A percentile compares a stretch with the other conserved stretches of the same genome.
phyloP scores from a whole-genome alignment of 2,329 filamentous ascomycete genomes.

The Paraconiothyrium brasiliense region DNA sequence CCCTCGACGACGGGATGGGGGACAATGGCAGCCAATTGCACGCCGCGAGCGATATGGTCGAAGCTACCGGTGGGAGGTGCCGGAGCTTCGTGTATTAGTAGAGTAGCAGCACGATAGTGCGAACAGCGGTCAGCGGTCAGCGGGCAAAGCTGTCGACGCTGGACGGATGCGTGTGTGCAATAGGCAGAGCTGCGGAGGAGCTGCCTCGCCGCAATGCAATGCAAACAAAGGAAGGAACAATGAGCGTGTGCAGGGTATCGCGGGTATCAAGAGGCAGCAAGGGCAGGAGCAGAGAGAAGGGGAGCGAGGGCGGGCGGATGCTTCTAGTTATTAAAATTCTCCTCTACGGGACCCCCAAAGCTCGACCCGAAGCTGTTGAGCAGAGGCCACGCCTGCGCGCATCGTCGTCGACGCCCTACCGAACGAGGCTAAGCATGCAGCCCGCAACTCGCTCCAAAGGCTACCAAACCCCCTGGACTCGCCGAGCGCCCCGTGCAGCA shows the following conservation, averaged over 20 bases:
- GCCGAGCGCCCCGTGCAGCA: conserved; percentile 24
- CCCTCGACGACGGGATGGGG: conserved; percentile 13
- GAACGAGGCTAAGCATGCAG: conserved; percentile 30
- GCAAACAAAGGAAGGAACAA: conserved; percentile 1
- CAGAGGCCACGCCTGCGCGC: conserved; percentile 35
- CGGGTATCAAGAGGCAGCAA: conserved; percentile 20
- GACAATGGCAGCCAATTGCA: conserved; percentile 17
- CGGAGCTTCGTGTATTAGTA: conserved; percentile 29
- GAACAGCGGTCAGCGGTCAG: conserved; percentile 18
- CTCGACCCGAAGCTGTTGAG: conserved; percentile 48
- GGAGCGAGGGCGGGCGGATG: conserved; percentile 19
- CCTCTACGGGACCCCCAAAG: conserved; percentile 35
- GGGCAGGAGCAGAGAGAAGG: conserved; percentile 17
- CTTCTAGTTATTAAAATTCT: conserved; percentile 39
- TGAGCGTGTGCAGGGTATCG: conserved; percentile 11
- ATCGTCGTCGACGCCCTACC: conserved; percentile 42
- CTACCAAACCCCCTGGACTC: conserved; percentile 30
- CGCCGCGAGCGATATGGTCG: neutral
- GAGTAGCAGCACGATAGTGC: neutral
- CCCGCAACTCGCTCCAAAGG: conserved; percentile 19
- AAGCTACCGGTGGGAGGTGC: conserved; percentile 31
- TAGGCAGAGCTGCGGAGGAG: conserved; percentile 5
- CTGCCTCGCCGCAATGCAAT: neutral
- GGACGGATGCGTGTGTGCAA: conserved; percentile 10
- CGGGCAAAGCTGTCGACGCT: conserved; percentile 26